Base-by-base conservation (phyloP, 129 eudicot species). In the Centrapalus pauciflorus region DNA sequence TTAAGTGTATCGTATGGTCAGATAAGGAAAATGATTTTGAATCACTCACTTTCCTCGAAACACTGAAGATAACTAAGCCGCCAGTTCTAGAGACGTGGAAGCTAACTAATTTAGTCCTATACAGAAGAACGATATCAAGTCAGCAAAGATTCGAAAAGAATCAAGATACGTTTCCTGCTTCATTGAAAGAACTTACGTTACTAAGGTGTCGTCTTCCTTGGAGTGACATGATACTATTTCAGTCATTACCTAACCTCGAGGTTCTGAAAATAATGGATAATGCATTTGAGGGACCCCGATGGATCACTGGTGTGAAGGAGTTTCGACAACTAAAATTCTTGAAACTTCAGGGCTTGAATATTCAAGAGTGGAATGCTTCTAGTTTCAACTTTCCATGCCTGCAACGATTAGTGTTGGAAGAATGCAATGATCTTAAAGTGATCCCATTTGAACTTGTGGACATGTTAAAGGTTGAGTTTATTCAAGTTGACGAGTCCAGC, bases 181-280 rank as follows among this genome's bases (percentile, higher is more conserved):
- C 72, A 5, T 24, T 84, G 4, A 81, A 55, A 58, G 64, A 73
- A 23, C 72, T 84, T 4, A 37, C 82, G 4, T 27, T 81, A 17
- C 14, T 74, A 4, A 28, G 40, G 0, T 51, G 74, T 12, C 10
- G 14, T 64, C 30, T 75, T 6, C 55, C 52, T 13, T 85, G 88
- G 83, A 66, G 67, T 2, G 7, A 64, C 13, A 65, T 80, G 82
- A 24, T 38, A 1, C 10, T 43, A 0, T 32, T 86, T n/a, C 81
- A 71, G 12, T 61, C 61, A 14, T 45, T 86, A 30, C 85, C 81
- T 4, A 55, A 82, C 29, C 88, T 86, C 11, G 84, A 82, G 62
- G 79, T 61, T 64, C 81, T 82, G 0, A 71, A 77, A 30, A 5
- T 80, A 30, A 43, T 34, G 26, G 64, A 57, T 5, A 12, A 65